Evolutionary conservation across 805 yeast genomes (phyloP).

Genomic region (Priceomyces castillae): DNA sequence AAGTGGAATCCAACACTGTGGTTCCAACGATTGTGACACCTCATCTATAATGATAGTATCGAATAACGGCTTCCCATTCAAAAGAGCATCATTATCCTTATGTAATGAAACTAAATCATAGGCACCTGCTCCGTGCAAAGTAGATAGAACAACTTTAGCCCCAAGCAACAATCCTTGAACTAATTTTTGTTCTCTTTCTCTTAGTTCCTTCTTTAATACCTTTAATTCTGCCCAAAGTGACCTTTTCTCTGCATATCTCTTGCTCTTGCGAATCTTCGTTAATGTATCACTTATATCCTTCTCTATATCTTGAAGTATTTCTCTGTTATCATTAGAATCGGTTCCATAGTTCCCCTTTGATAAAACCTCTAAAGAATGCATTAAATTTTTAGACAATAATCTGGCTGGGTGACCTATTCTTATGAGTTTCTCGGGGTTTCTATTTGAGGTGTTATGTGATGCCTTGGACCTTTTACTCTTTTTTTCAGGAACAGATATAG

Average conservation of each 20-base stretch:
- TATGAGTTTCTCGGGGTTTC: conserved; percentile 46
- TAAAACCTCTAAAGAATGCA: conserved; percentile 75
- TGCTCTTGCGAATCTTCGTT: conserved; percentile 57
- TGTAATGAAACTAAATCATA: conserved; percentile 60
- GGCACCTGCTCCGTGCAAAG: conserved; percentile 86
- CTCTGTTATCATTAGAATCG: conserved; percentile 20
- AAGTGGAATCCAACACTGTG: conserved; percentile 95
- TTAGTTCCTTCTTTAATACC: conserved; percentile 65
- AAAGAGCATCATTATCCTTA: conserved; percentile 20
- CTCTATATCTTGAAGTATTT: conserved; percentile 63
- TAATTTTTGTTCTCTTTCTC: conserved; percentile 62
- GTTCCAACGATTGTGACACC: conserved; percentile 90
- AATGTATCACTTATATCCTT: conserved; percentile 64
- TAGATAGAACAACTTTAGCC: conserved; percentile 72
- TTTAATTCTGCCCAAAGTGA: conserved; percentile 69
- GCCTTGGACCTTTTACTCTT: conserved; percentile 23
- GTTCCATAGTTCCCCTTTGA: conserved; percentile 58
- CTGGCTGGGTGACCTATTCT: conserved; percentile 95
- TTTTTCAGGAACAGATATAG: conserved; percentile 9
- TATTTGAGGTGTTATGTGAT: conserved; percentile 10
- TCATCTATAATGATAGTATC: conserved; percentile 90
- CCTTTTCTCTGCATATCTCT: conserved; percentile 60
- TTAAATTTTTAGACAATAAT: conserved; percentile 54
- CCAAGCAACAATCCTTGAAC: conserved; percentile 54
- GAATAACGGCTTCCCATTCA: conserved; percentile 43